A percentile compares a stretch with the other conserved stretches of the same genome.
phyloP scores from a whole-genome alignment of 1,284 basidiomycete species.

The Boletus sp. region DNA sequence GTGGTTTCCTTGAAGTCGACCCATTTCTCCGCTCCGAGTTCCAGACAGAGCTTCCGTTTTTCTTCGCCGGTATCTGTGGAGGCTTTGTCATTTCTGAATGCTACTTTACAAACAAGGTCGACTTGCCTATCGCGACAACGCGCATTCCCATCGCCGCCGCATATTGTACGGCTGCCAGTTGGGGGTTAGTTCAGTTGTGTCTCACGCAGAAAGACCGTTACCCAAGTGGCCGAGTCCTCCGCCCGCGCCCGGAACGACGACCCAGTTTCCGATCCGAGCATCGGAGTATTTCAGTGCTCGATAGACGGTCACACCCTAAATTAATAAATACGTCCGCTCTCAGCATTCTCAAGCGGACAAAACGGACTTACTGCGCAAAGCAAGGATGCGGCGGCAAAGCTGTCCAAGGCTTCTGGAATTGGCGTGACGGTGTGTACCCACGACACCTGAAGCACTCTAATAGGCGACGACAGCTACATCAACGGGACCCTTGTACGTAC shows the following conservation, averaged over 20 bases:
- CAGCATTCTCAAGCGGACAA: not conserved
- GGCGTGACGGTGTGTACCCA: slow-evolving; percentile 70
- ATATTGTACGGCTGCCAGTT: slow-evolving; percentile 77
- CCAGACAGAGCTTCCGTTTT: slow-evolving; percentile 65
- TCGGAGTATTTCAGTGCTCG: slow-evolving; percentile 77
- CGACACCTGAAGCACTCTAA: slow-evolving; percentile 42
- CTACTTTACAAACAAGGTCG: no score
- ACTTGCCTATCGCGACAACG: slow-evolving; percentile 71
- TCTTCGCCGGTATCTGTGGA: slow-evolving; percentile 63
- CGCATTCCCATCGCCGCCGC: slow-evolving; percentile 72
- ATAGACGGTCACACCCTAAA: slow-evolving; percentile 74
- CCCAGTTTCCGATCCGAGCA: slow-evolving; percentile 73
- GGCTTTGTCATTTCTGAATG: not conserved
- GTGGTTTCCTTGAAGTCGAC: slow-evolving; percentile 72
- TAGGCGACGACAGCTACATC: not conserved
- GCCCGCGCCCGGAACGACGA: slow-evolving; percentile 78
- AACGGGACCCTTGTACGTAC: slow-evolving; percentile 34
- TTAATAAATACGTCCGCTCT: not conserved
- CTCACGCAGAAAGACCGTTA: slow-evolving; percentile 16
- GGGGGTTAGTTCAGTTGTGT: slow-evolving; percentile 12
- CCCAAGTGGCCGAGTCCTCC: slow-evolving; percentile 70
- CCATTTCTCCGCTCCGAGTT: slow-evolving; percentile 76
- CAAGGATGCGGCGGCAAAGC: slow-evolving; percentile 74
- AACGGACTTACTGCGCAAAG: slow-evolving; percentile 64
- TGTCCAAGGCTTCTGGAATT: slow-evolving; percentile 65